Evolutionary conservation across 2,329 filamentous ascomycete genomes (phyloP), one percentile per base, ranked within the genome.

Genomic region (Exophiala xenobiotica): DNA sequence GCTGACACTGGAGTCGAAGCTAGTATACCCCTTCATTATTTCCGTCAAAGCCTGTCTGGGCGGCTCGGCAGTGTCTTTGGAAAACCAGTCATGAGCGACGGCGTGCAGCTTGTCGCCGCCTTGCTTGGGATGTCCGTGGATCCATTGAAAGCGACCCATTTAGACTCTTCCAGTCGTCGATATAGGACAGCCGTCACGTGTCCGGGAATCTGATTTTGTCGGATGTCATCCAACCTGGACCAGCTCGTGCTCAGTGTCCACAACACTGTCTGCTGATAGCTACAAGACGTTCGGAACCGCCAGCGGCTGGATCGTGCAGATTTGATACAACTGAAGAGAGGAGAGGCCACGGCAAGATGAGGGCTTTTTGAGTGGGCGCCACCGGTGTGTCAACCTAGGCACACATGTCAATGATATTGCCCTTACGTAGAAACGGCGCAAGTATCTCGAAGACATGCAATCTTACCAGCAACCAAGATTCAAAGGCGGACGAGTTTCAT

Each of bases 121-220:
- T 23, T 58, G 54, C 44, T 58, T 60, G 2, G 52, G 44, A 22
- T 54, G 50, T 39, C 40, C 54, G 19, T 55, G 49, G 23, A 44
- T 49, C 57, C 57, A 60, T 46, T 53, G 43, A 46, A 60, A 60
- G 20, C 57, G 57, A 37, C 54, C 57, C 57, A 60, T 60, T 44
- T 55, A 33, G 41, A 45, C 23, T 31, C 22, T 35, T 33, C 6
- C 12, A 12, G 27, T 8, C 27, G 23, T 49, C 22, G 12, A 24
- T 22, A 12, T n/a, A 6, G 48, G 27, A 23, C 26, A 37, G 41
- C 33, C 37, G 35, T 42, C 44, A 29, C n/a, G 31, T 22, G 26
- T 23, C 33, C 31, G 41, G 39, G 16, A 11, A 16, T 35, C 23
- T 37, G 24, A 35, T 24, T 26, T 24, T 38, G 33, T 18, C 7